Evolutionary conservation across 108 stramenopile genomes (phyloP), one percentile per base, ranked within the genome.

Genomic region (Ochromonas danica): DNA sequence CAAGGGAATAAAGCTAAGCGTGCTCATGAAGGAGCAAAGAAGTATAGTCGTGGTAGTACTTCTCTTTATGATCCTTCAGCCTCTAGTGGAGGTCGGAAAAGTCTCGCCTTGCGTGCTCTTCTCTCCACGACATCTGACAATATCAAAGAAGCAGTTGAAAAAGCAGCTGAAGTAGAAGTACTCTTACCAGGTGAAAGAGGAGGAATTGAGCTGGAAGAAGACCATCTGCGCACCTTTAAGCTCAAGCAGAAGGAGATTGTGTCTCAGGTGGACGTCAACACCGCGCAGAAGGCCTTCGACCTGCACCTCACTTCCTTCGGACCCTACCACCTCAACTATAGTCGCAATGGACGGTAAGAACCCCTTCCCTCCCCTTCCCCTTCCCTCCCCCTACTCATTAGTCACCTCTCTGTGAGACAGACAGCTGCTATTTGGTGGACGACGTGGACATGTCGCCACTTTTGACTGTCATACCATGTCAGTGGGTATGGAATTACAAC

Each of bases 391-490:
- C n/a, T n/a, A n/a, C n/a, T n/a, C n/a, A n/a, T n/a, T n/a, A n/a
- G n/a, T n/a, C n/a, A n/a, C n/a, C n/a, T n/a, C n/a, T n/a, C n/a
- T n/a, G n/a, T n/a, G n/a, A n/a, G n/a, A 33, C n/a, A 83, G 89
- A 2, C 70, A 83, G 30, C n/a, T 85, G 40, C 40, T 87, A 38
- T 43, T 89, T 28, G 86, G 85, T 2, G 84, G 85, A 1, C 67
- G 82, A 22, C 42, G 74, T 22, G 93, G 95, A 0, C 94, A 95
- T 80, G 71, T 95, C n/a, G 90, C 90, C 27, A 43, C 93, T 0
- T 87, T 94, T 81, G 96, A 95, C 88, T 78, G 85, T n/a, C 91
- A 92, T 63, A 71, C 85, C 3, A 60, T 83, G 27, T 79, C 77
- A 30, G 78, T 92, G 27, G 72, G 71, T 61, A 88, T 83, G 30